Percentiles rank a stretch among this genome's conserved stretches.
phyloP scores from a whole-genome alignment of 1,284 basidiomycete genomes.

The Naganishia liquefaciens region DNA sequence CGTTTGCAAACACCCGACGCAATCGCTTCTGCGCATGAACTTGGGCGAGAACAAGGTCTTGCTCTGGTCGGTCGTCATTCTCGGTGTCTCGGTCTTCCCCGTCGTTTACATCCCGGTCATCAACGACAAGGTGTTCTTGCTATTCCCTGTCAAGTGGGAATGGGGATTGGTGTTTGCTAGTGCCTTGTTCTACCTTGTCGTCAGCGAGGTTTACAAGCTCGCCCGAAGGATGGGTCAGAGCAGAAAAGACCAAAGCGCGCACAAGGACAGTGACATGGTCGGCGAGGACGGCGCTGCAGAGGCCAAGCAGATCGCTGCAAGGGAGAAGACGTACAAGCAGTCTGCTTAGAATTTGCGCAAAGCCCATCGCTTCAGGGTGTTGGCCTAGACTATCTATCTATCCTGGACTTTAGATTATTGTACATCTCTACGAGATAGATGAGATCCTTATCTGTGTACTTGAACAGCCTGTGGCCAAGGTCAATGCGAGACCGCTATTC shows the following conservation, averaged over 20 bases:
- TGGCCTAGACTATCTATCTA: too few species aligned
- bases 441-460: too few species aligned
- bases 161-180: conserved; percentile 50
- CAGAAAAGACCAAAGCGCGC: neutral
- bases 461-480: too few species aligned
- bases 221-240: conserved; percentile 11
- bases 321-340: conserved; percentile 23
- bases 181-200: conserved; percentile 31
- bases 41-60: conserved; percentile 60
- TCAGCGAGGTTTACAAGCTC: conserved; percentile 46
- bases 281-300: conserved; percentile 25
- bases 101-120: conserved; percentile 53
- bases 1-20: conserved; percentile 53
- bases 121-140: conserved; percentile 51
- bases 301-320: conserved; percentile 19
- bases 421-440: too few species aligned
- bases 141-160: conserved; percentile 49
- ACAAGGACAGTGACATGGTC: neutral
- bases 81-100: conserved; percentile 49
- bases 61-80: conserved; percentile 56
- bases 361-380: too few species aligned
- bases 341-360: neutral
- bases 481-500: too few species aligned
- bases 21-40: conserved; percentile 57
- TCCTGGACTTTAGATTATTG: too few species aligned